phyloP scores from a whole-genome alignment of 2,329 filamentous ascomycete genomes.

The Pyrenochaeta sp. region DNA sequence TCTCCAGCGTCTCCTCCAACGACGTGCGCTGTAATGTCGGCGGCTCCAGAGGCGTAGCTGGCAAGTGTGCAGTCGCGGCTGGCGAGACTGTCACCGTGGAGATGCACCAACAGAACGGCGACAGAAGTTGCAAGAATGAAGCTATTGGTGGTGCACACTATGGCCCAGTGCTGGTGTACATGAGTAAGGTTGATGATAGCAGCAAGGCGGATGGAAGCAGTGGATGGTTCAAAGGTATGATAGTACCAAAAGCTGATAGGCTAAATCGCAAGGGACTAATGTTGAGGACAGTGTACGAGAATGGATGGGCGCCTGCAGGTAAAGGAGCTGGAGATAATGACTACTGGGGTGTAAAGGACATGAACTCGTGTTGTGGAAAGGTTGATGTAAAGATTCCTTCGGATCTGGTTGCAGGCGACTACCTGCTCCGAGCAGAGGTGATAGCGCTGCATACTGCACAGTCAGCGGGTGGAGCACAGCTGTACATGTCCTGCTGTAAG shows the following conservation, averaged over 20 bases:
- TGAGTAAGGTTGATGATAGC: constrained; percentile 62
- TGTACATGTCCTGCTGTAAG: constrained; percentile 50
- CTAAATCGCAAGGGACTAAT: no score
- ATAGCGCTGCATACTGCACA: constrained; percentile 50
- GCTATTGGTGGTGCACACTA: constrained; percentile 65
- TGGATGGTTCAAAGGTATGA: constrained; percentile 43
- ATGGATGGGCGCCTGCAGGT: constrained; percentile 42
- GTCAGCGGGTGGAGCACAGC: constrained; percentile 56
- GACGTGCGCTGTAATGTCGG: constrained; percentile 60
- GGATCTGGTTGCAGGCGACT: constrained; percentile 31
- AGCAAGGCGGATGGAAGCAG: constrained; percentile 31
- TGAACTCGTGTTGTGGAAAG: constrained; percentile 40
- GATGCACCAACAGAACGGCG: constrained; percentile 39
- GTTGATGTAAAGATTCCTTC: constrained; percentile 27
- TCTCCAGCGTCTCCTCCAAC: constrained; percentile 58
- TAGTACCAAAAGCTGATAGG: constrained; percentile 21
- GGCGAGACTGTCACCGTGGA: constrained; percentile 36
- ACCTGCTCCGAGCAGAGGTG: constrained; percentile 48
- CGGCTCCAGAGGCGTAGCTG: constrained; percentile 23
- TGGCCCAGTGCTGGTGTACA: constrained; percentile 63
- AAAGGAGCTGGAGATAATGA: constrained; percentile 34
- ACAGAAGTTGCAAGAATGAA: constrained; percentile 50
- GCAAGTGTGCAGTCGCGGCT: constrained; percentile 30
- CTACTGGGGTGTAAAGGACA: constrained; percentile 34
- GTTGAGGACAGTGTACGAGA: constrained; percentile 46